Evolutionary conservation across 495 filamentous ascomycete species (phyloP).

Genomic region (Podospora sp.): DNA sequence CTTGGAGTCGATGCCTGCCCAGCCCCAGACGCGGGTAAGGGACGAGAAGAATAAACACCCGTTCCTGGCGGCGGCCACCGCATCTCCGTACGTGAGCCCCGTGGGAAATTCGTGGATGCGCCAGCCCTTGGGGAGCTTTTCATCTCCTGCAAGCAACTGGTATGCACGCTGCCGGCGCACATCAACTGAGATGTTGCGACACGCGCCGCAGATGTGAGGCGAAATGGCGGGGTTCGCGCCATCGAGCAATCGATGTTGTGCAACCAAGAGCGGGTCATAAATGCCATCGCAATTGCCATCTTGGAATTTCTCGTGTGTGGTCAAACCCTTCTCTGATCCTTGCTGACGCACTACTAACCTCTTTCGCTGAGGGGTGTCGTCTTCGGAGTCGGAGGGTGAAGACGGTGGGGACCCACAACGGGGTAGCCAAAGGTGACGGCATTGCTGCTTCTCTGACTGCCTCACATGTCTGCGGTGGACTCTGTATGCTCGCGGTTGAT

Average conservation of each 20-base stretch:
- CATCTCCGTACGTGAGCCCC: neutral
- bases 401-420: neutral
- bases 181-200: conserved; percentile 2
- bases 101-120: neutral
- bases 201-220: conserved; percentile 8
- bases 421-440: conserved; percentile 7
- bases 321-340: too few species aligned
- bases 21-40: neutral
- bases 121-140: conserved; percentile 10
- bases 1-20: neutral
- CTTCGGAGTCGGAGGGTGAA: neutral
- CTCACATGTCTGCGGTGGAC: neutral
- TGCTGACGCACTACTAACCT: neutral
- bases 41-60: conserved; percentile 1
- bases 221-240: neutral
- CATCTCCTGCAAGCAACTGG: neutral
- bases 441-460: neutral
- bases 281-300: neutral
- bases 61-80: neutral
- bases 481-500: conserved; percentile 1
- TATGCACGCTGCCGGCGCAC: conserved; percentile 6
- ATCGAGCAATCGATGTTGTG: neutral
- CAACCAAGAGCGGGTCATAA: neutral
- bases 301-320: too few species aligned
- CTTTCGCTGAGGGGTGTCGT: neutral